phyloP scores from a whole-genome alignment of 345 rosid genomes.

The Syzygium aromaticum region DNA sequence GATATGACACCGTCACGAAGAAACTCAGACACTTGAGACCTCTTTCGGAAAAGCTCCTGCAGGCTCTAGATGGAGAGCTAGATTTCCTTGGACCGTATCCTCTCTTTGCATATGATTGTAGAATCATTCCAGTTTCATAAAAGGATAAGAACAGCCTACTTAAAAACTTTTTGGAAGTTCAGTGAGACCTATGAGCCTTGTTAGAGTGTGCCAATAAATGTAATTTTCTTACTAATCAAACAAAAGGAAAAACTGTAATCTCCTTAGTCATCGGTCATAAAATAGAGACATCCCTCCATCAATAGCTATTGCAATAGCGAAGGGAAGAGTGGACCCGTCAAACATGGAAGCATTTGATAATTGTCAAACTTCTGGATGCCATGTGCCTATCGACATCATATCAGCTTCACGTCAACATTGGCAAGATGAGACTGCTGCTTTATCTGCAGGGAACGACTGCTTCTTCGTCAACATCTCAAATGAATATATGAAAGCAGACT shows the following conservation, averaged over 20 bases:
- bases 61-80: constrained; percentile 37
- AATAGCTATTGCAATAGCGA: constrained; percentile 64
- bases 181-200: background rate
- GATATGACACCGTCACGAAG: constrained; percentile 53
- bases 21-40: constrained; percentile 58
- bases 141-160: background rate
- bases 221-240: constrained; percentile 21
- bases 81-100: constrained; percentile 97
- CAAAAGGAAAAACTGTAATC: background rate
- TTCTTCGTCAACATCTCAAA: background rate
- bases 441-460: background rate
- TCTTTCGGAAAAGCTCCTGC: constrained; percentile 40
- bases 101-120: background rate
- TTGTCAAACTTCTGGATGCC: constrained; percentile 11
- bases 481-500: background rate
- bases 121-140: background rate
- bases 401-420: constrained; percentile 6
- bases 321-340: constrained; percentile 60
- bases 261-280: background rate
- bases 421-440: constrained; percentile 10
- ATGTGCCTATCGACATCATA: background rate
- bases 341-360: constrained; percentile 62
- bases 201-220: background rate
- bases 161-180: background rate
- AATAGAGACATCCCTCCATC: constrained; percentile 67